Base-by-base conservation (phyloP, 164 flowering plant species). In the Paratinospora sagittata region DNA sequence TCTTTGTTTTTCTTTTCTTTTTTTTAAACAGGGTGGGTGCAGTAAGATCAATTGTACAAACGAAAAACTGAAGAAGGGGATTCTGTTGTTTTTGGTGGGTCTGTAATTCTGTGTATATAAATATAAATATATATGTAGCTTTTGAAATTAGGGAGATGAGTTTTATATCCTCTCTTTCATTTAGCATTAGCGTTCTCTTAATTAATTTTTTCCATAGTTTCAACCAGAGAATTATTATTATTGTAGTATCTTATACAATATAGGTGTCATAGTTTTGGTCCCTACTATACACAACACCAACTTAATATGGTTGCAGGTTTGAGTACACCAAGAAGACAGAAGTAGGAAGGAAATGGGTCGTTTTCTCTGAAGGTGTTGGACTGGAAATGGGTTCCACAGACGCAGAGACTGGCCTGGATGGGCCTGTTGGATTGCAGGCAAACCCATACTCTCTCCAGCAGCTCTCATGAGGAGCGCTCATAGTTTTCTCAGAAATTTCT, bases 21-120 rank as follows among this genome's bases (percentile, higher is more conserved):
- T 10, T 16, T 14, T 12, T 36, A n/a, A 9, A 30, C 21, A 11
- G 45, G 4, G 23, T 26, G 24, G 41, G 5, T 33, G 34, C 13
- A 17, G 41, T 65, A 14, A 33, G 67, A 65, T 65, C 41, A 65
- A 65, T 37, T 65, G 67, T 65, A 65, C 24, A 63, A 63, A 65
- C 24, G 12, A 63, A 65, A 55, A 55, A 55, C n/a, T 19, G 41
- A 33, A n/a, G n/a, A n/a, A 19, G 36, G 37, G 66, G 66, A 52
- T 17, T 52, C 58, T 52, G 21, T 17, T 52, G 66, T 64, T 62
- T 57, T 27, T 62, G 65, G 65, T 62, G 65, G 65, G 34, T 62
- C 27, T 62, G 65, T 62, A 26, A 26, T 19, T 57, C 65, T 62
- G 65, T 62, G 26, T 24, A 62, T 62, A 43, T 9, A 52, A 9